A percentile compares a stretch with the other conserved stretches of the same genome.
phyloP scores from a whole-genome alignment of 495 filamentous ascomycete species.

The Terfezia claveryi region DNA sequence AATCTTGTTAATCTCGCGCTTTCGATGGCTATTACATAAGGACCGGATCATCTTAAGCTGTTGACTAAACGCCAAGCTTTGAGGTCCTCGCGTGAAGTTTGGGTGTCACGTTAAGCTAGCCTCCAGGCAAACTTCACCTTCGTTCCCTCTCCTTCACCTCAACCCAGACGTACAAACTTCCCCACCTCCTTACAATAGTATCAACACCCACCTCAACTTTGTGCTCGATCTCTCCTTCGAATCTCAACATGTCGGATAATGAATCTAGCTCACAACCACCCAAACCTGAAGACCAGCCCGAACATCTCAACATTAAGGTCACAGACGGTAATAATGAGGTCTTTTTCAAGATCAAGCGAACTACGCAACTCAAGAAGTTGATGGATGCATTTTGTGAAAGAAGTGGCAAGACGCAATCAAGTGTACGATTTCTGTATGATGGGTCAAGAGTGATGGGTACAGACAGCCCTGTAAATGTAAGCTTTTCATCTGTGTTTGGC shows the following conservation, averaged over 20 bases:
- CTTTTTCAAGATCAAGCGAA: constrained; percentile 99
- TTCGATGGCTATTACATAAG: no score
- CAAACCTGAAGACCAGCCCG: constrained; percentile 36
- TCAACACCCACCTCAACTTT: background rate
- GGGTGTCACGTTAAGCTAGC: no score
- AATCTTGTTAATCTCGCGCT: no score
- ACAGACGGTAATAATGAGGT: constrained; percentile 99
- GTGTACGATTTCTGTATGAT: constrained; percentile 89
- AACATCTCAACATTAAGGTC: constrained; percentile 99
- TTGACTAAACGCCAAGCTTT: no score
- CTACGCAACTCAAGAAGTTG: constrained; percentile 84
- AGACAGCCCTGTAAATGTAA: constrained; percentile 79
- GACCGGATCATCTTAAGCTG: no score
- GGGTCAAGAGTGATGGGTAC: constrained; percentile 69
- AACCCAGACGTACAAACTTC: constrained; percentile 4
- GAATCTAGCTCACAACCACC: constrained; percentile 19
- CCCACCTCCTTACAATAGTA: constrained; percentile 4
- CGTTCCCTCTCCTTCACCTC: constrained; percentile 5
- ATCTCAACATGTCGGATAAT: constrained; percentile 28
- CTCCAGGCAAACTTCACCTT: constrained; percentile 1
- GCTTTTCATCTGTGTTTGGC: constrained; percentile 22
- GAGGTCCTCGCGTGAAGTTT: no score
- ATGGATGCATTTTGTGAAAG: constrained; percentile 99
- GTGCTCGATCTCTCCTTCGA: background rate
- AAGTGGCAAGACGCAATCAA: constrained; percentile 65